phyloP scores from a whole-genome alignment of 208 protist genomes.

The Acanthamoeba sp. region DNA sequence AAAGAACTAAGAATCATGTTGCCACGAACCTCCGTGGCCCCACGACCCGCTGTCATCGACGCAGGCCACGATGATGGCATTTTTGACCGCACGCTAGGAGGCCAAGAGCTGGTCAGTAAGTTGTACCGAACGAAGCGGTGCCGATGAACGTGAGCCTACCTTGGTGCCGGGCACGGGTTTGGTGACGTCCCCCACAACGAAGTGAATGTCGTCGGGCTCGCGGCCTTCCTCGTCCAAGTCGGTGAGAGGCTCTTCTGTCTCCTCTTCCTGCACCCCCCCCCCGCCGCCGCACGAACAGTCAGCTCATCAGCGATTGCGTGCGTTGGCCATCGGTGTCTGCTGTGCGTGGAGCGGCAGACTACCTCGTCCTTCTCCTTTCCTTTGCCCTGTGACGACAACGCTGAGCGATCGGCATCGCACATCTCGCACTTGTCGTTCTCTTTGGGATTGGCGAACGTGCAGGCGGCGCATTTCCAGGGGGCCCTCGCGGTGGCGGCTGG shows the following conservation, averaged over 20 bases:
- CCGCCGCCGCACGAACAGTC: too few species aligned
- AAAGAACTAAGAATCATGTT: too few species aligned
- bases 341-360: background rate
- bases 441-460: conserved; percentile 5
- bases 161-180: background rate
- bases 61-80: conserved; percentile 33
- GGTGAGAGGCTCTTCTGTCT: background rate
- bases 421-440: conserved; percentile 28
- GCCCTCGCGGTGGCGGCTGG: background rate
- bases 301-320: too few species aligned
- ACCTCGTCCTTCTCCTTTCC: conserved; percentile 3
- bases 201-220: conserved; percentile 61
- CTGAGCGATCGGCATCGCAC: background rate
- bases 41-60: conserved; percentile 40
- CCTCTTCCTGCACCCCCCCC: background rate
- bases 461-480: background rate
- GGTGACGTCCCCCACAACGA: conserved; percentile 50
- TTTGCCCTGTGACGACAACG: background rate
- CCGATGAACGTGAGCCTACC: too few species aligned
- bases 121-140: too few species aligned
- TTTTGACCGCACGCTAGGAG: background rate
- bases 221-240: conserved; percentile 25
- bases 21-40: conserved; percentile 18
- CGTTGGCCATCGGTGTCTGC: too few species aligned
- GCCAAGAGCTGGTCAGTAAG: background rate